phyloP scores from a whole-genome alignment of 345 rosid genomes.

The Mangifera indica region DNA sequence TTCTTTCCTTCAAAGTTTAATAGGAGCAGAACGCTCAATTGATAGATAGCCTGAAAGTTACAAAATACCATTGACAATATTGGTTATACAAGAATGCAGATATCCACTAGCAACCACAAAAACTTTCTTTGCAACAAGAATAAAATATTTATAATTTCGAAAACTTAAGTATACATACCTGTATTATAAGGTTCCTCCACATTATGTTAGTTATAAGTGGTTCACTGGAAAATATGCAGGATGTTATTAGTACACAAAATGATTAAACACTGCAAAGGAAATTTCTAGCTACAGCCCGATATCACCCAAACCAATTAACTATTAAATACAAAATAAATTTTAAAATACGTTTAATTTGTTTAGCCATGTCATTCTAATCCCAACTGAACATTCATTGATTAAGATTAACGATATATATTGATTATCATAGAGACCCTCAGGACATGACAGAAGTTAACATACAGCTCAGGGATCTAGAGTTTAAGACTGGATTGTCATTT shows the following conservation, averaged over 20 bases:
- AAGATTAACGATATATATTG: too few species aligned
- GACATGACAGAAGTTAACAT: too few species aligned
- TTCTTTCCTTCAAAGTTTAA: slow-evolving; percentile 71
- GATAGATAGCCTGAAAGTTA: slow-evolving; percentile 70
- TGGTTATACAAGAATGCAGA: not conserved
- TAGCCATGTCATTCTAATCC: too few species aligned
- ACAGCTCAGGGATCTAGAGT: too few species aligned
- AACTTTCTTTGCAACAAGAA: not conserved
- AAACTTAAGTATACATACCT: slow-evolving; percentile 43
- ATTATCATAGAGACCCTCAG: too few species aligned
- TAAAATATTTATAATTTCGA: not conserved
- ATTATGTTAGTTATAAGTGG: slow-evolving; percentile 96
- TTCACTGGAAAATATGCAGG: slow-evolving; percentile 53
- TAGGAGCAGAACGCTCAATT: slow-evolving; percentile 69
- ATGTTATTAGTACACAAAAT: not conserved
- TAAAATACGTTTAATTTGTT: too few species aligned
- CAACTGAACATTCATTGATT: too few species aligned
- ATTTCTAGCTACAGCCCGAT: too few species aligned
- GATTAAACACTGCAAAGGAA: too few species aligned
- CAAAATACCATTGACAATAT: not conserved
- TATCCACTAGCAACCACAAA: not conserved
- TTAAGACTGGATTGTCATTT: too few species aligned
- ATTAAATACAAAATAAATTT: too few species aligned
- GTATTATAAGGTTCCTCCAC: slow-evolving; percentile 96
- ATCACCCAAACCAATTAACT: too few species aligned